Percentiles rank a stretch among this genome's conserved stretches.
Conservation (phyloP, 2,329 filamentous ascomycete genomes). For the Mycogone perniciosa region DNA sequence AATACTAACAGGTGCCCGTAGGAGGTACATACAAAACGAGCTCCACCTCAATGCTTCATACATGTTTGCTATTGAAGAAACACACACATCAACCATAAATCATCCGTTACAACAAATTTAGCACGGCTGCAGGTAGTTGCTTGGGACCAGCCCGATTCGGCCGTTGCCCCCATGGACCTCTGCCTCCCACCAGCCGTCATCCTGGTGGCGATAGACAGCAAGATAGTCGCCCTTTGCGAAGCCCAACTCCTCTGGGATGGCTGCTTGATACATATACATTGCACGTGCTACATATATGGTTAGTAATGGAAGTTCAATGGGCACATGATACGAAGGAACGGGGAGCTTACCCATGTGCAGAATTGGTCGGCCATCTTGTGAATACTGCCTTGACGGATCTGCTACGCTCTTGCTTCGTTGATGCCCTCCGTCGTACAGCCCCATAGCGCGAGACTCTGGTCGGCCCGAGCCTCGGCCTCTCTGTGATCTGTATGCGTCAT, state of each 20-base stretch:
- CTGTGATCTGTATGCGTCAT: conserved; percentile 54
- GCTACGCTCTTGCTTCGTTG: conserved; percentile 78
- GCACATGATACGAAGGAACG: conserved; percentile 10
- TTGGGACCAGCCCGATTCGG: conserved; percentile 56
- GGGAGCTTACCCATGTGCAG: conserved; percentile 80
- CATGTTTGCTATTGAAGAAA: conserved; percentile 4
- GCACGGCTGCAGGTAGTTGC: conserved; percentile 58
- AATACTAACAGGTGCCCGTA: background rate
- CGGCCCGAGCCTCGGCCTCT: conserved; percentile 43
- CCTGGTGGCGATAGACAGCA: conserved; percentile 82
- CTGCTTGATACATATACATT: conserved; percentile 88
- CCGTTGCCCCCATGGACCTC: conserved; percentile 70
- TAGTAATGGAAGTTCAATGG: conserved; percentile 10
- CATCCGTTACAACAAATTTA: conserved; percentile 17
- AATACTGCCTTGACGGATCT: conserved; percentile 75
- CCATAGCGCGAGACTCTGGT: conserved; percentile 47
- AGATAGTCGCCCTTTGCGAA: conserved; percentile 91
- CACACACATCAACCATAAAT: background rate
- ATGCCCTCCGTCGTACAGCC: conserved; percentile 49
- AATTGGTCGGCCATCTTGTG: conserved; percentile 78
- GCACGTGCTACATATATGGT: conserved; percentile 62
- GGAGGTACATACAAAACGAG: background rate
- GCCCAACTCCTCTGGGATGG: conserved; percentile 88
- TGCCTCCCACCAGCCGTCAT: conserved; percentile 99
- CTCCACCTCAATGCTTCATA: background rate